Evolutionary conservation across 768 basidiomycete genomes (phyloP).

Genomic region (Ramaria sp.): DNA sequence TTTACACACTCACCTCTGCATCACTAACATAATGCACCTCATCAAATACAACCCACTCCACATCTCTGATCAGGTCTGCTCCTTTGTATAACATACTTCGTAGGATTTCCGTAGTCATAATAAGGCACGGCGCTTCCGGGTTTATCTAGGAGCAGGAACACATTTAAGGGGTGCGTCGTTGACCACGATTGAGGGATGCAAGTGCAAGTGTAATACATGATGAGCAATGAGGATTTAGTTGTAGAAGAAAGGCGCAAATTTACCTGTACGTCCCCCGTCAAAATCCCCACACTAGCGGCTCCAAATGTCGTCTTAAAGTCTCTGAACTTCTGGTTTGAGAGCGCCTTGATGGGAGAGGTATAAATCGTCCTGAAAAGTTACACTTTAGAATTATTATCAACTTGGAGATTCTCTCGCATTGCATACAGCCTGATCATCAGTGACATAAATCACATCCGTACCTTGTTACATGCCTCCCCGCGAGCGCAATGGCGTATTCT

Average conservation of each 20-base stretch:
- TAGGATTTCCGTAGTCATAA: slow-evolving; percentile 98
- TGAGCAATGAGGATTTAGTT: not conserved
- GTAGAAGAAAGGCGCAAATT: not conserved
- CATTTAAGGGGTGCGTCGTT: not conserved
- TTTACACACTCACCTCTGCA: slow-evolving; percentile 59
- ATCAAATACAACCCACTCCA: slow-evolving; percentile 99
- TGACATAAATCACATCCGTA: slow-evolving; percentile 22
- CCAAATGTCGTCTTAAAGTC: slow-evolving; percentile 98
- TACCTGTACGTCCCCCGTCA: slow-evolving; percentile 91
- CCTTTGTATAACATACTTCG: slow-evolving; percentile 99
- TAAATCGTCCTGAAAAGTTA: slow-evolving; percentile 72
- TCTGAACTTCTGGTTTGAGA: slow-evolving; percentile 97
- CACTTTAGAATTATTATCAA: slow-evolving; percentile 1
- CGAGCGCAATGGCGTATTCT: slow-evolving; percentile 95
- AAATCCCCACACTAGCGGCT: slow-evolving; percentile 81
- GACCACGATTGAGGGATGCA: too few relatives aligned
- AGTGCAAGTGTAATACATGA: too few relatives aligned
- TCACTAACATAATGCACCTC: slow-evolving; percentile 99
- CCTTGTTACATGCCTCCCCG: slow-evolving; percentile 99
- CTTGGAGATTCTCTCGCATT: slow-evolving; percentile 8
- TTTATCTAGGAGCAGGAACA: slow-evolving; percentile 47
- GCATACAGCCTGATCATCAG: too few relatives aligned
- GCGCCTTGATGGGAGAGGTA: slow-evolving; percentile 96
- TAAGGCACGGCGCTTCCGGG: slow-evolving; percentile 90
- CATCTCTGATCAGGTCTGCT: slow-evolving; percentile 95